phyloP scores from a whole-genome alignment of 345 rosid species.

The Angophora floribunda region DNA sequence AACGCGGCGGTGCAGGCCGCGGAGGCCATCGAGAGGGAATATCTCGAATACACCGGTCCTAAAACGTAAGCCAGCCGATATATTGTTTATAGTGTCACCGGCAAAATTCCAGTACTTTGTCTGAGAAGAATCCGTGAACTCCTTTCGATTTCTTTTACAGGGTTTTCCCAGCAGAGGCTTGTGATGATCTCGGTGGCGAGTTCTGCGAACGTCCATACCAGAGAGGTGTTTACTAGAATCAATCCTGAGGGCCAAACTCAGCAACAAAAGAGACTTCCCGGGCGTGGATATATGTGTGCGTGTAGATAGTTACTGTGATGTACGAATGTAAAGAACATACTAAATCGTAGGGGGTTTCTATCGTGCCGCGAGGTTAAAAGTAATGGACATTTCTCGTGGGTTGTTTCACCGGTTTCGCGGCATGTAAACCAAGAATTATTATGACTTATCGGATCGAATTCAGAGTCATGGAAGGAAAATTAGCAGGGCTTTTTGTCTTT shows the following conservation, averaged over 20 bases:
- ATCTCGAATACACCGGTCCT: slow-evolving; percentile 43
- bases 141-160: slow-evolving; percentile 17
- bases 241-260: neutral
- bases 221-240: slow-evolving; percentile 24
- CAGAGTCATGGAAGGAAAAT: neutral
- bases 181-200: slow-evolving; percentile 90
- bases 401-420: neutral
- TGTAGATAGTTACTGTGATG: neutral
- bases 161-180: slow-evolving; percentile 65
- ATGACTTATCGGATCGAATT: neutral
- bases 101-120: neutral
- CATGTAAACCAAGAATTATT: neutral
- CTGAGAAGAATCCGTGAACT: neutral
- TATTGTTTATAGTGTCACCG: neutral
- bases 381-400: neutral
- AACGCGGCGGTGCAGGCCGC: neutral
- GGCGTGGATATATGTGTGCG: neutral
- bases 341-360: neutral
- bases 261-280: neutral
- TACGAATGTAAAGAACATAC: neutral
- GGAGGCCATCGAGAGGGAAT: slow-evolving; percentile 60
- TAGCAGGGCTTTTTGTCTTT: neutral
- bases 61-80: slow-evolving; percentile 41
- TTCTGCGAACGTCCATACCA: slow-evolving; percentile 61
- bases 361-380: neutral